Base-by-base conservation (phyloP, 1,139 yeast genomes). In the Hansenula anomala region DNA sequence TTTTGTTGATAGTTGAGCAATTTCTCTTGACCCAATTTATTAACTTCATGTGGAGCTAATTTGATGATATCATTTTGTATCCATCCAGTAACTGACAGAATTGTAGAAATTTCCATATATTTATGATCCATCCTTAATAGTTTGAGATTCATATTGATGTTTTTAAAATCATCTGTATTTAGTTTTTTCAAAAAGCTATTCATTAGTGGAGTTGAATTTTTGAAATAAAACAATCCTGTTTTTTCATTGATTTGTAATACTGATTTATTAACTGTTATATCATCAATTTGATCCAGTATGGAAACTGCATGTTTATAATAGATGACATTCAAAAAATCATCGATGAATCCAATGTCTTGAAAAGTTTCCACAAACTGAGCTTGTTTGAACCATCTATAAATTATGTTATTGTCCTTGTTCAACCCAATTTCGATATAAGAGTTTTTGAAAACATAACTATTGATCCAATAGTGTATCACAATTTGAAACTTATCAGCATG, bases 381-480 rank as follows among this genome's bases (percentile, higher is more conserved):
- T 48, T 81, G 80, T 44, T 77, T 73, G 44, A 71, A 72, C 96
- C 96, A 88, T 44, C 82, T 69, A 51, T 80, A 73, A 35, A 72
- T 68, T 36, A 83, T 61, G 23, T 73, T 69, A 45, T 77, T 69
- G 22, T 65, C 58, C 33, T 64, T 69, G 48, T 76, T 75, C 17
- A 84, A 67, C 0, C 92, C 92, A 42, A 87, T 73, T 44, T 81
- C 87, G 27, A 87, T 71, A 63, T 72, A 42, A 8, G 66, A 63
- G 70, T 77, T 59, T 60, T 71, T 65, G 57, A 63, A 67, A 66
- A 61, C 67, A 64, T 61, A 59, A 37, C 66, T 63, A 36, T 67
- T 63, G 13, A 74, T 58, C 96, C 96, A 86, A 61, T 87, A 87
- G 47, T 78, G 76, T 8, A 88, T 69, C 3, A 75, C 60, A 15